Percentiles rank a stretch among this genome's conserved stretches.
These are phyloP conservation scores for Oenanthe javanica DNA, from an alignment of 140 eudicot genomes.

Conservation along the genomic window DNA sequence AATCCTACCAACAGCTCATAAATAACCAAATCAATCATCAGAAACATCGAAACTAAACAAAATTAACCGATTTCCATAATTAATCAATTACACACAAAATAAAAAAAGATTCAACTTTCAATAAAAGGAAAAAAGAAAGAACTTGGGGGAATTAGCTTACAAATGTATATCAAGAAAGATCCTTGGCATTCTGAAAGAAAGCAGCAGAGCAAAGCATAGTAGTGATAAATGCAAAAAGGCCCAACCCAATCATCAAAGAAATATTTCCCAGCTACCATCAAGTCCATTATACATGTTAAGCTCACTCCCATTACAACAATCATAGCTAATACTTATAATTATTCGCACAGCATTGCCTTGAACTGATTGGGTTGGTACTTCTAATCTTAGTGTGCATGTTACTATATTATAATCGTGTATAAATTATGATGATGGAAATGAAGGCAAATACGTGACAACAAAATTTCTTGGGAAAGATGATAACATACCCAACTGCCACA, in stretches of 20 bases:
- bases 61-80: not conserved
- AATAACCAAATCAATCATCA: not conserved
- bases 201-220: slow-evolving; percentile 79
- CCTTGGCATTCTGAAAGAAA: slow-evolving; percentile 67
- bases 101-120: not conserved
- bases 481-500: not conserved
- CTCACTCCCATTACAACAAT: slow-evolving; percentile 52
- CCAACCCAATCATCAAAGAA: slow-evolving; percentile 71
- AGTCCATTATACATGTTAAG: slow-evolving; percentile 53
- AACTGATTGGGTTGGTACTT: no score
- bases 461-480: slow-evolving; percentile 7
- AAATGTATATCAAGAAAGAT: slow-evolving; percentile 27
- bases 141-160: no score
- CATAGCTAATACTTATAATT: slow-evolving; percentile 7
- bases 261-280: slow-evolving; percentile 51
- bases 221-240: slow-evolving; percentile 63
- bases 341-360: not conserved
- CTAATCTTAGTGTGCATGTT: no score
- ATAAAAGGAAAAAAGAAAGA: not conserved
- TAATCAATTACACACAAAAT: no score
- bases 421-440: not conserved
- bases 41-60: not conserved
- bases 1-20: not conserved
- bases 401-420: not conserved
- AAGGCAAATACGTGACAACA: not conserved